Evolutionary conservation across 768 basidiomycete species (phyloP).

Genomic region (Harrya chromipes): DNA sequence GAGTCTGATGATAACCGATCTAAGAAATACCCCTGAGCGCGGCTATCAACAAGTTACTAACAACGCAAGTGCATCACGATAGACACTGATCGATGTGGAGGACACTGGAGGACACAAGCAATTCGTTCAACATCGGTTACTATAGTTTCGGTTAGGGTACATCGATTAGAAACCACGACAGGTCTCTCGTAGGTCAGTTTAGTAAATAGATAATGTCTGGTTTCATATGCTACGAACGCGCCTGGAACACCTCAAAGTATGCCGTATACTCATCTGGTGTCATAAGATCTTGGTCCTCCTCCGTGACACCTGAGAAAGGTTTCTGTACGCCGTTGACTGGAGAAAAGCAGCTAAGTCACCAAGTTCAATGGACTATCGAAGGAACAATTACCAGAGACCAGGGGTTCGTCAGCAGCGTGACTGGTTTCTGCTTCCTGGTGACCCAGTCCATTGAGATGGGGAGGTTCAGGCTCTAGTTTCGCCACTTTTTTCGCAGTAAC

Average conservation of each 20-base stretch:
- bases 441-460: conserved; percentile 16
- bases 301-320: conserved; percentile 77
- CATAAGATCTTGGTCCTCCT: conserved; percentile 92
- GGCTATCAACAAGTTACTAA: too few species aligned
- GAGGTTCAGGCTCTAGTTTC: conserved; percentile 38
- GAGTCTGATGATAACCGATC: conserved; percentile 3
- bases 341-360: background rate
- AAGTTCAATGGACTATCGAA: background rate
- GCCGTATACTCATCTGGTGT: conserved; percentile 88
- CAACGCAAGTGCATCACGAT: too few species aligned
- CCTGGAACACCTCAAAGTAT: conserved; percentile 69
- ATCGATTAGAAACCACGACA: conserved; percentile 9
- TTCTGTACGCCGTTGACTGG: conserved; percentile 75
- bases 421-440: background rate
- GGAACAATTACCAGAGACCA: conserved; percentile 54
- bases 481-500: conserved; percentile 36
- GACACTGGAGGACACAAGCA: too few species aligned
- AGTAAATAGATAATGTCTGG: conserved; percentile 3
- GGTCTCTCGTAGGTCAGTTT: conserved; percentile 10
- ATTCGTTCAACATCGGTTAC: too few species aligned
- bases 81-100: too few species aligned
- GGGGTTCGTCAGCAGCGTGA: conserved; percentile 47
- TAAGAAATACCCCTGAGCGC: conserved; percentile 12
- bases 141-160: conserved; percentile 13
- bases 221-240: conserved; percentile 28